A percentile compares a stretch with the other conserved stretches of the same genome.
phyloP scores from a whole-genome alignment of 148 eudicot genomes.

The Fallopia convolvulus region DNA sequence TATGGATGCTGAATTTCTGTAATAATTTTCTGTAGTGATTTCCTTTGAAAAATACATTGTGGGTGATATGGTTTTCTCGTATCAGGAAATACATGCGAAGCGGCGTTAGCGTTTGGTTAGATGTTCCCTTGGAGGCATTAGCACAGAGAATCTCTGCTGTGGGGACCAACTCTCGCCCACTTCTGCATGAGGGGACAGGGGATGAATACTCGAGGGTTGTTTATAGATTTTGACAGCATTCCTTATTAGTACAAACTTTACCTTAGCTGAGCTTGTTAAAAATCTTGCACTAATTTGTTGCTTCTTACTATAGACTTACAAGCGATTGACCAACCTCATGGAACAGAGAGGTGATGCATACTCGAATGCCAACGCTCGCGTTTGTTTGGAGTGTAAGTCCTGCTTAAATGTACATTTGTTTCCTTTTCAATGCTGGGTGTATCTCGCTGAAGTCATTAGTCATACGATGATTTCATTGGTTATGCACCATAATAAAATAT shows the following conservation, averaged over 20 bases:
- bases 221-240: neutral
- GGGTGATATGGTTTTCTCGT: neutral
- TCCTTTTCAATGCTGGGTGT: neutral
- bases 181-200: constrained; percentile 56
- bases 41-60: neutral
- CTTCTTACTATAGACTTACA: constrained; percentile 41
- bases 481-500: neutral
- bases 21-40: neutral
- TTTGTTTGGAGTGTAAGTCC: constrained; percentile 76
- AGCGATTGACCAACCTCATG: constrained; percentile 48
- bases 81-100: constrained; percentile 78
- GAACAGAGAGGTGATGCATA: constrained; percentile 75
- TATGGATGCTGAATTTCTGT: constrained; percentile 16
- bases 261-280: neutral
- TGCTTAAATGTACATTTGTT: neutral
- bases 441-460: neutral
- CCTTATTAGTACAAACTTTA: neutral
- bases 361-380: constrained; percentile 60
- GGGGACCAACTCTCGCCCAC: constrained; percentile 82
- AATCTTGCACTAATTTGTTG: neutral
- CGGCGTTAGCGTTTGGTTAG: constrained; percentile 86
- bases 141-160: constrained; percentile 74
- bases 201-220: constrained; percentile 72
- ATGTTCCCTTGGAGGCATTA: constrained; percentile 88
- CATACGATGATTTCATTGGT: neutral